Percentiles rank a stretch among this genome's conserved stretches.
phyloP scores from a whole-genome alignment of 495 filamentous ascomycete genomes.

The Neurospora terricola region DNA sequence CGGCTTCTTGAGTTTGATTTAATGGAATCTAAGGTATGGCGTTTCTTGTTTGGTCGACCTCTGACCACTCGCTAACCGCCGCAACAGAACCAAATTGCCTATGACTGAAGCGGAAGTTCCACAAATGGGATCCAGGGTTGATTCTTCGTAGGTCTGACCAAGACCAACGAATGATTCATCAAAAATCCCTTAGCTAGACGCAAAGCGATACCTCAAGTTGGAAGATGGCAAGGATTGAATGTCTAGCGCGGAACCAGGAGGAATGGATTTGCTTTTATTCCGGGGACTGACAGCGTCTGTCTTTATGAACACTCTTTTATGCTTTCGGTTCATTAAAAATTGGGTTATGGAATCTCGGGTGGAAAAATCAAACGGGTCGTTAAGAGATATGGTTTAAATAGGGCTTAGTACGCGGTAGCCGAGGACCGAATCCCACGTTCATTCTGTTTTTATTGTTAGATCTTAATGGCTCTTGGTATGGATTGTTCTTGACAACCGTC shows the following conservation, averaged over 20 bases:
- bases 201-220: background rate
- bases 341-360: background rate
- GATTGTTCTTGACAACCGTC: background rate
- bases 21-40: constrained; percentile 16
- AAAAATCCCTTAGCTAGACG: background rate
- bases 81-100: background rate
- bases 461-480: constrained; percentile 1
- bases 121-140: background rate
- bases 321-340: background rate
- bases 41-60: background rate
- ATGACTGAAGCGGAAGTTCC: background rate
- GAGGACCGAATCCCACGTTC: background rate
- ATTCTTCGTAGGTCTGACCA: background rate
- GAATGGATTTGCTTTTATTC: background rate
- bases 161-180: background rate
- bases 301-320: background rate
- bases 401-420: background rate
- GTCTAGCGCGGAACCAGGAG: background rate
- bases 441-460: background rate
- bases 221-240: background rate
- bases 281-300: background rate
- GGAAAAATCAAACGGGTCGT: background rate
- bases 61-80: background rate
- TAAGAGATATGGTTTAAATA: background rate
- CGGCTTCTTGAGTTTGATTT: constrained; percentile 41